phyloP scores from a whole-genome alignment of 2,329 filamentous ascomycete genomes.

The Aspergillus fischeri region DNA sequence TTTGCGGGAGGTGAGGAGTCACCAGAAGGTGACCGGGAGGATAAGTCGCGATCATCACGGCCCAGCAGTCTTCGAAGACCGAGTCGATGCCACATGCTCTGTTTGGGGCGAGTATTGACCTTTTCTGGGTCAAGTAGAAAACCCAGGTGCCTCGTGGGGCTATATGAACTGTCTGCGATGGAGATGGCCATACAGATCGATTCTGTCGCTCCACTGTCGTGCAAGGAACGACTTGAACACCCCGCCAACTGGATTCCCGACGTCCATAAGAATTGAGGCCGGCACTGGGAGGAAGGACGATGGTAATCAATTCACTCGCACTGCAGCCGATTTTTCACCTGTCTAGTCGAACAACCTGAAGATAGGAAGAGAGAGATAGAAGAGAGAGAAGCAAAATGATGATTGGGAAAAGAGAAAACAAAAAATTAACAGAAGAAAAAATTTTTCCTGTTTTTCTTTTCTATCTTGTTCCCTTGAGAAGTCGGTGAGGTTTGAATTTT shows the following conservation, averaged over 20 bases:
- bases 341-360: background rate
- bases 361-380: background rate
- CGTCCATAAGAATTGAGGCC: constrained; percentile 36
- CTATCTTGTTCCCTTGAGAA: constrained; percentile 8
- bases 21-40: constrained; percentile 21
- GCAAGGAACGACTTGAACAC: constrained; percentile 33
- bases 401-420: constrained; percentile 3
- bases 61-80: constrained; percentile 40
- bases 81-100: constrained; percentile 46
- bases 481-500: constrained; percentile 18
- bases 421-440: constrained; percentile 3
- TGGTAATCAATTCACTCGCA: background rate
- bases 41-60: constrained; percentile 35
- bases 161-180: constrained; percentile 37
- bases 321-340: background rate
- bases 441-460: background rate
- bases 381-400: constrained; percentile 3
- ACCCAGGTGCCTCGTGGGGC: constrained; percentile 32
- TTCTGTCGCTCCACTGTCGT: constrained; percentile 23
- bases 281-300: background rate
- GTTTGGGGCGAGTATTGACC: constrained; percentile 30
- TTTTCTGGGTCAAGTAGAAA: constrained; percentile 33
- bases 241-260: constrained; percentile 27
- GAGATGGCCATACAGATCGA: constrained; percentile 41
- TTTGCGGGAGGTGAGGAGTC: constrained; percentile 11